Base-by-base conservation (phyloP, 73 alveolate genomes). In the Uronychia binucleata region DNA sequence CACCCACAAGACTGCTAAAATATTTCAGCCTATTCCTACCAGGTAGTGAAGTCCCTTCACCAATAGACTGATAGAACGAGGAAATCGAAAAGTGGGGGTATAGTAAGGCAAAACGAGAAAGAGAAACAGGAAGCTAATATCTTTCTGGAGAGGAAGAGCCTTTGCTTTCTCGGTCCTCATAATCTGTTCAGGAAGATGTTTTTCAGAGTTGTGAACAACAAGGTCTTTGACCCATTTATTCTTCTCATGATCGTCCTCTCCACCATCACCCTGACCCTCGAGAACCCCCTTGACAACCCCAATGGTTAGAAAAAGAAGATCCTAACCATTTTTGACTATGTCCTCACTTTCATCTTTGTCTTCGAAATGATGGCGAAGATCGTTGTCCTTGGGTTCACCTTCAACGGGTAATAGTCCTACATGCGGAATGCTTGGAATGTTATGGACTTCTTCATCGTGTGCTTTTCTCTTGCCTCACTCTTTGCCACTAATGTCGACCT, bases 371-470 rank as follows among this genome's bases (percentile, higher is more conserved):
- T 84, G 30, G 29, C 74, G 26, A 88, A 89, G 83, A 92, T 89
- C 28, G 58, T 92, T 32, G 87, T 94, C 0, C 79, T 34, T 32
- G 97, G 97, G 0, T 84, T 92, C 74, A 0, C 86, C 5, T 34
- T 86, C 29, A 86, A 85, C 74, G 94, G 95, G 33, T 26, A 58
- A 0, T 46, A 60, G 25, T 87, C 96, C 0, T 92, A 92, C 77
- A 35, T 92, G 57, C 84, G 94, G 33, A 78, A 59, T 86, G 82
- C 78, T 25, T 88, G 89, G 88, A 92, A 92, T 31, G 31, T 80
- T 28, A 30, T 82, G 80, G 96, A 92, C 80, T 87, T 87, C 84
- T 84, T 79, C 29, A 88, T 92, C 29, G 92, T 92, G 33, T 79
- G 74, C 76, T 33, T 83, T 60, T 88, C 94, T 0, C 87, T 88